phyloP scores from a whole-genome alignment of 306 rosid genomes.

The Trifolium dubium region DNA sequence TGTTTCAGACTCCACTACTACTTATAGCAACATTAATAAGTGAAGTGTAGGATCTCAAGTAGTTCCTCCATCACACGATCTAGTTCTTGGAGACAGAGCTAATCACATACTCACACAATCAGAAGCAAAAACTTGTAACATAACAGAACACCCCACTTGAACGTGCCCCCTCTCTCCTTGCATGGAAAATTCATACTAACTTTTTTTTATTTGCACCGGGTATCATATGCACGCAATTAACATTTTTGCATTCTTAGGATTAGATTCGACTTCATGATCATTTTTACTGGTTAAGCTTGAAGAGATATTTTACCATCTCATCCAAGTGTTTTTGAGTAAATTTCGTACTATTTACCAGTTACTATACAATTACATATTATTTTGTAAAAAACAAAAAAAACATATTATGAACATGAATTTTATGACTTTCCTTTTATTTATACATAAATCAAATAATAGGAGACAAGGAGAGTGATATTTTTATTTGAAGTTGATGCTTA shows the following conservation, averaged over 20 bases:
- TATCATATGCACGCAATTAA: too few species aligned
- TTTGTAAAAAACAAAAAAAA: too few species aligned
- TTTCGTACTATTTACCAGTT: too few species aligned
- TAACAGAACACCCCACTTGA: not conserved
- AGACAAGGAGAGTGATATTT: not conserved
- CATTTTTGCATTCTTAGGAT: too few species aligned
- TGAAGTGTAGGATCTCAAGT: not conserved
- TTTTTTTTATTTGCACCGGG: too few species aligned
- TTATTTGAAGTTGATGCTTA: not conserved
- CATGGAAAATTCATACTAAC: not conserved
- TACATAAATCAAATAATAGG: not conserved
- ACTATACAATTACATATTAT: too few species aligned
- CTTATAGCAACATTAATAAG: not conserved
- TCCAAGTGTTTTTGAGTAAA: too few species aligned
- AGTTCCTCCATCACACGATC: not conserved
- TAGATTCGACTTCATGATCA: too few species aligned
- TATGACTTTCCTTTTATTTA: not conserved
- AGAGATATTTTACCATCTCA: too few species aligned
- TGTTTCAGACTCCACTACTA: constrained; percentile 14
- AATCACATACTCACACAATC: not conserved
- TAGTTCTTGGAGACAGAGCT: not conserved
- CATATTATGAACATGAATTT: not conserved
- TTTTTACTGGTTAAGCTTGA: too few species aligned
- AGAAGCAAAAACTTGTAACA: not conserved
- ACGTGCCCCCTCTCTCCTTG: constrained; percentile 19